Evolutionary conservation across 78 protist species (phyloP).

Genomic region (Dictyostelium firmibasis): DNA sequence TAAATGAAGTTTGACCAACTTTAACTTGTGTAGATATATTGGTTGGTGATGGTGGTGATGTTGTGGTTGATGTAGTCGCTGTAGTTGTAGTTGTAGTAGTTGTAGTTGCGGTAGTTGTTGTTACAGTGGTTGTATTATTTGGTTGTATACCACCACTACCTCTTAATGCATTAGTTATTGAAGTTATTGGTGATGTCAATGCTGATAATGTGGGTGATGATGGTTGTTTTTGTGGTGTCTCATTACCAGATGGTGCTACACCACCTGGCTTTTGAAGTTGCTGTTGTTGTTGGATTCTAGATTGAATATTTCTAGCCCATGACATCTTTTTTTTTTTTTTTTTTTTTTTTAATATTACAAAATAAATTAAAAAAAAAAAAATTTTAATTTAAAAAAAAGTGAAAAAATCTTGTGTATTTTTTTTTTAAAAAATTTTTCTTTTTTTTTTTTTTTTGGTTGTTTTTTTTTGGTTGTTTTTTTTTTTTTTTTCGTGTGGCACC

Average conservation of each 20-base stretch:
- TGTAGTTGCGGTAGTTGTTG: background rate
- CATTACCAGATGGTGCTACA: background rate
- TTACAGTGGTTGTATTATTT: background rate
- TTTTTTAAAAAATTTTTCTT: no score
- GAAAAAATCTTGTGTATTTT: no score
- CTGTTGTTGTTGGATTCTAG: constrained; percentile 24
- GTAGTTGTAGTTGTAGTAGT: background rate
- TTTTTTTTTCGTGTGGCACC: no score
- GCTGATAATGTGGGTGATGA: constrained; percentile 7
- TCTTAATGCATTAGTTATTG: background rate
- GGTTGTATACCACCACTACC: background rate
- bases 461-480: no score
- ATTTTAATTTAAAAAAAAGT: no score
- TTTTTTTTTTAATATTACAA: background rate
- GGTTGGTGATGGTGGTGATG: background rate
- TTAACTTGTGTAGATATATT: background rate
- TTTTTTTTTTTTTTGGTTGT: no score
- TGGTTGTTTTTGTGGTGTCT: constrained; percentile 1
- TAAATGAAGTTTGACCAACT: background rate
- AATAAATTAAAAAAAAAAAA: background rate
- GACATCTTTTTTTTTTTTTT: constrained; percentile 6
- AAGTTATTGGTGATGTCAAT: background rate
- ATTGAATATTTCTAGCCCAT: constrained; percentile 69
- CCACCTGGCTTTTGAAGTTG: background rate
- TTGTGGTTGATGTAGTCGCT: background rate